These are phyloP conservation scores for Citrus mangshanensis DNA, from an alignment of 345 rosid species.

Conservation along the genomic window DNA sequence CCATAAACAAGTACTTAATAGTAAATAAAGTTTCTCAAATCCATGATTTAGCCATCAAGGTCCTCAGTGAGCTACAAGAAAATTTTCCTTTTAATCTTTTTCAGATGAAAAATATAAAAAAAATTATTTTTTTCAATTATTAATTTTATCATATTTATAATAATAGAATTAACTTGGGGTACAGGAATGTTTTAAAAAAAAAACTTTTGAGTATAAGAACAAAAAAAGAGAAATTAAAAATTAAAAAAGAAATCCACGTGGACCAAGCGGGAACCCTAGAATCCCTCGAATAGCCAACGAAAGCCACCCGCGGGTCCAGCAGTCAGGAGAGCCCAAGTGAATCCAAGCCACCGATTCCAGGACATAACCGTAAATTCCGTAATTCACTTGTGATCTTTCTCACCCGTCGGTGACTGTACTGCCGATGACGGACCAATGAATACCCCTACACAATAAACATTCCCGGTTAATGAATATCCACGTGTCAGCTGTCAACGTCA, in stretches of 20 bases:
- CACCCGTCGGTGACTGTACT: neutral
- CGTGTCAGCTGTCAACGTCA: conserved; percentile 1
- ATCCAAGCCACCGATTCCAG: neutral
- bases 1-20: fast-evolving
- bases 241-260: neutral
- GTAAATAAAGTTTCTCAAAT: too few species aligned
- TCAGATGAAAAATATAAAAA: too few species aligned
- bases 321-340: neutral
- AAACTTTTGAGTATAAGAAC: neutral
- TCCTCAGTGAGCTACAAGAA: too few species aligned
- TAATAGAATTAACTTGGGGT: too few species aligned
- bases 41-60: too few species aligned
- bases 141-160: too few species aligned
- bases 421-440: neutral
- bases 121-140: too few species aligned
- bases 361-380: neutral
- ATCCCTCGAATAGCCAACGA: neutral
- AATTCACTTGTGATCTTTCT: neutral
- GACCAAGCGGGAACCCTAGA: conserved; percentile 2
- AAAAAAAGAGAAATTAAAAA: neutral
- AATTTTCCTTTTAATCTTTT: too few species aligned
- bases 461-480: neutral
- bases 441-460: neutral
- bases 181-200: too few species aligned
- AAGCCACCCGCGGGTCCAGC: neutral